Evolutionary conservation across 2,329 filamentous ascomycete species (phyloP).

Genomic region (Cladophialophora carrionii): DNA sequence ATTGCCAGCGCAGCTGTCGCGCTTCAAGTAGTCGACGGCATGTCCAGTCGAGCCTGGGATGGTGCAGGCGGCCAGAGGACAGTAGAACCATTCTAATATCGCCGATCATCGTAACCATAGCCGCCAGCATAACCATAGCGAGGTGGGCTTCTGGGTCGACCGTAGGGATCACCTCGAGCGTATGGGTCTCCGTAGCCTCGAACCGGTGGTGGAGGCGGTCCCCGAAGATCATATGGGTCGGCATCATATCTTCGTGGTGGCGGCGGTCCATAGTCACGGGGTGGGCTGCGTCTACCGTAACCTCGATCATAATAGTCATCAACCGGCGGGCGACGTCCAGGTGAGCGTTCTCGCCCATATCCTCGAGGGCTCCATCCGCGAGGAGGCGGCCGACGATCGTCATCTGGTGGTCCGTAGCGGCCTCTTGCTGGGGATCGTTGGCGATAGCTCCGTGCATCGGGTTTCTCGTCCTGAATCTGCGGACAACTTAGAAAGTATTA

Average conservation of each 20-base stretch:
- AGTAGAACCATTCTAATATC: constrained; percentile 29
- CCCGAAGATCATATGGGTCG: constrained; percentile 68
- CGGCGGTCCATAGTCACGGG: constrained; percentile 72
- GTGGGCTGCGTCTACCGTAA: constrained; percentile 74
- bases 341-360: constrained; percentile 79
- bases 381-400: constrained; percentile 78
- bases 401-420: constrained; percentile 66
- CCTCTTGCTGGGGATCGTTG: constrained; percentile 78
- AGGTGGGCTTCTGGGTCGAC: constrained; percentile 35
- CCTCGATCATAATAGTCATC: constrained; percentile 85
- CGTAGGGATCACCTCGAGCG: constrained; percentile 51
- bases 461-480: constrained; percentile 78
- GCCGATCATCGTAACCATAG: constrained; percentile 37
- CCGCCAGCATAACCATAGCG: constrained; percentile 36
- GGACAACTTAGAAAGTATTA: constrained; percentile 34
- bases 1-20: neutral
- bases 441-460: constrained; percentile 64
- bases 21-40: neutral
- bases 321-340: constrained; percentile 62
- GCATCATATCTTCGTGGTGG: constrained; percentile 70
- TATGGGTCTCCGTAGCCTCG: constrained; percentile 65
- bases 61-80: neutral
- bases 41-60: neutral
- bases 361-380: constrained; percentile 83
- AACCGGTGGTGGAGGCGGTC: constrained; percentile 58